Conservation (phyloP, 1,284 basidiomycete species). For the Puccinia triticina region DNA sequence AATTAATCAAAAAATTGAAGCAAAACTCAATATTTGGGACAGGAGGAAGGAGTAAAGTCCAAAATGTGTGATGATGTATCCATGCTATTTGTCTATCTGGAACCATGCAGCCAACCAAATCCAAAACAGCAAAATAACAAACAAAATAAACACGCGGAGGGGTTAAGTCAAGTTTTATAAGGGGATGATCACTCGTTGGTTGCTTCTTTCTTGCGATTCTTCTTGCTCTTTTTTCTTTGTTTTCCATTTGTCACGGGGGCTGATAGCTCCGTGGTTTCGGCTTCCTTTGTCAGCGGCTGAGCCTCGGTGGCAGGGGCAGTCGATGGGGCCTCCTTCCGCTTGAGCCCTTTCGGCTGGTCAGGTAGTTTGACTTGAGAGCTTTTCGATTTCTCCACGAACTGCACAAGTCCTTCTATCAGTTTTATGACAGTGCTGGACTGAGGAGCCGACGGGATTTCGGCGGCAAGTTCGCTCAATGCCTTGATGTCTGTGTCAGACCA, state of each 20-base stretch:
- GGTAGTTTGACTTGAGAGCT: not conserved
- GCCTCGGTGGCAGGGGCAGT: no score
- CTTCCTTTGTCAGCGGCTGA: not conserved
- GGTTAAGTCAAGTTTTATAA: no score
- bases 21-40: no score
- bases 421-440: not conserved
- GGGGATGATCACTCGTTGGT: no score
- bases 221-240: not conserved
- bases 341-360: not conserved
- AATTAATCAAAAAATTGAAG: no score
- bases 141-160: no score
- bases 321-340: not conserved
- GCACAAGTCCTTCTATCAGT: not conserved
- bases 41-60: no score
- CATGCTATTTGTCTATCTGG: no score
- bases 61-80: no score
- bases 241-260: not conserved
- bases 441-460: not conserved
- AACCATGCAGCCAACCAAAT: no score
- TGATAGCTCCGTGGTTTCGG: not conserved
- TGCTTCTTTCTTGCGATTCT: no score
- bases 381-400: not conserved
- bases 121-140: no score
- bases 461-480: not conserved
- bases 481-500: conserved; percentile 2